These are phyloP conservation scores for Geotrichum aggregatum DNA, from an alignment of 1,139 yeast genomes.

Conservation along the genomic window DNA sequence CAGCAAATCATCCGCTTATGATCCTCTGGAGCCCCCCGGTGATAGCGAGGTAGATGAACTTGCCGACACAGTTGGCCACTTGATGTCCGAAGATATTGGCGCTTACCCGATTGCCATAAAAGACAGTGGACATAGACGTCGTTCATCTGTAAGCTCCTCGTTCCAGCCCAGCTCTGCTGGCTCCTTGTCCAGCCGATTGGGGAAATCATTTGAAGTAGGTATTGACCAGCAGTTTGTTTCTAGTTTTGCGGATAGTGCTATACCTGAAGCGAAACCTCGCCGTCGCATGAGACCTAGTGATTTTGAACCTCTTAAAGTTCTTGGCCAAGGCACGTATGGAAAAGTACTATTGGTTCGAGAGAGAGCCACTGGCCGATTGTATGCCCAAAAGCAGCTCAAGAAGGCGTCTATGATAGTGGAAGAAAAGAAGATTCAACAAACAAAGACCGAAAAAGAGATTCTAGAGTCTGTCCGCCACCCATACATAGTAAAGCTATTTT, in stretches of 20 bases:
- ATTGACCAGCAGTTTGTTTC: constrained; percentile 41
- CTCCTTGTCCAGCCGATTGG: constrained; percentile 38
- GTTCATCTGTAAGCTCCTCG: constrained; percentile 34
- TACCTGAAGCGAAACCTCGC: constrained; percentile 21
- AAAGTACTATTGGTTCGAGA: constrained; percentile 78
- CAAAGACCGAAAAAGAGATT: constrained; percentile 69
- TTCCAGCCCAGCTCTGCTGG: constrained; percentile 24
- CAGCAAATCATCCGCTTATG: background rate
- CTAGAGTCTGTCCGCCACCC: constrained; percentile 72
- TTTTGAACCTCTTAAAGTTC: constrained; percentile 70
- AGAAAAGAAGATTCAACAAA: constrained; percentile 51
- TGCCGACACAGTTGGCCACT: constrained; percentile 21
- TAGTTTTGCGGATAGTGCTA: constrained; percentile 26
- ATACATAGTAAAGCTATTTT: constrained; percentile 80
- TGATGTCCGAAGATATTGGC: constrained; percentile 17
- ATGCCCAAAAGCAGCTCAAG: constrained; percentile 84
- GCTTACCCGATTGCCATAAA: constrained; percentile 19
- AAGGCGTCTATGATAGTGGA: constrained; percentile 68
- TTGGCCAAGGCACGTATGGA: constrained; percentile 93
- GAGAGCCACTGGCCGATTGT: constrained; percentile 57
- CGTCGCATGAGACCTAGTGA: constrained; percentile 46
- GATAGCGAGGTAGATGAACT: constrained; percentile 22
- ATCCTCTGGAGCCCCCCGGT: constrained; percentile 5
- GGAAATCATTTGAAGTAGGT: constrained; percentile 48
- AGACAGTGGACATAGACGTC: constrained; percentile 17